phyloP scores from a whole-genome alignment of 345 rosid genomes.

The Diplotaxis tenuifolia region DNA sequence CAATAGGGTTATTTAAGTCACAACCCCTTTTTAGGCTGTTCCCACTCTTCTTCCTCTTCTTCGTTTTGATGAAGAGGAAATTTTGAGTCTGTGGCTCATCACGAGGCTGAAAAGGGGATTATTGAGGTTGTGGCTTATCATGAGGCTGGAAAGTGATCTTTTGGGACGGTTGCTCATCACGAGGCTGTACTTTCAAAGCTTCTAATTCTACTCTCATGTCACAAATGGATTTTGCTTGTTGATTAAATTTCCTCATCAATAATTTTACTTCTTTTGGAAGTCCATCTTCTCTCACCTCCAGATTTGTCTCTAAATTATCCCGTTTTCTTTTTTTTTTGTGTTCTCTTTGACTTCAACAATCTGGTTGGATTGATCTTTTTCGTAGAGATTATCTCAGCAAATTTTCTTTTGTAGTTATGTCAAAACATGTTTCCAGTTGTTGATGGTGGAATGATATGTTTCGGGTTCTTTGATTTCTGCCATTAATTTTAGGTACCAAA shows the following conservation, averaged over 20 bases:
- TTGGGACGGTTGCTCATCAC: too few relatives aligned
- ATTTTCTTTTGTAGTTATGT: background rate
- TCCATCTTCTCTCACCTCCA: background rate
- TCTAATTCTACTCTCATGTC: background rate
- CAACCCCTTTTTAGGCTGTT: too few relatives aligned
- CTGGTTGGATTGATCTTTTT: background rate
- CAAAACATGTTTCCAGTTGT: background rate
- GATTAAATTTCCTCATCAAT: background rate
- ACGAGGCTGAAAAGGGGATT: background rate
- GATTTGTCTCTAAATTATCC: background rate
- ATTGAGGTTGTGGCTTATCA: too few relatives aligned
- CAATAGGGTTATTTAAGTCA: too few relatives aligned
- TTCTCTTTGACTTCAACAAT: background rate
- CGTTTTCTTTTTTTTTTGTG: background rate
- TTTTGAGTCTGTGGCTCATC: background rate
- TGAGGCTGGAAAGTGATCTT: too few relatives aligned
- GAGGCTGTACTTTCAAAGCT: background rate
- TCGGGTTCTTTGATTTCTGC: background rate
- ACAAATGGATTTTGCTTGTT: background rate
- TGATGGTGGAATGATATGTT: background rate
- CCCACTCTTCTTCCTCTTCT: background rate
- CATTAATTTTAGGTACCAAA: background rate
- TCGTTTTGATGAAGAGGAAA: background rate
- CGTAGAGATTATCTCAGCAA: background rate
- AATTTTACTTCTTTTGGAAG: background rate